Evolutionary conservation across 345 rosid genomes (phyloP).

Genomic region (Diplotaxis tenuifolia): DNA sequence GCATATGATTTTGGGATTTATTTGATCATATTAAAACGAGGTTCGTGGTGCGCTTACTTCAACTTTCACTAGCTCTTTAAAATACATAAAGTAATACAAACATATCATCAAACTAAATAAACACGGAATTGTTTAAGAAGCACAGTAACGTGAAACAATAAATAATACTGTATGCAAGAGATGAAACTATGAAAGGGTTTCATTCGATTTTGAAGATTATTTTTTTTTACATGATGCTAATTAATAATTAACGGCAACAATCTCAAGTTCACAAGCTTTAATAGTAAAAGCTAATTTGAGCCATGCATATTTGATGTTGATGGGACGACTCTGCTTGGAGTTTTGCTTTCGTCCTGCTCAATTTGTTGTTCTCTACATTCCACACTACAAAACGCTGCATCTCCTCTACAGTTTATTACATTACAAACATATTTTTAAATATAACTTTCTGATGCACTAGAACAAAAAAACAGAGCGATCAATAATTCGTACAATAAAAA

Average conservation of each 20-base stretch:
- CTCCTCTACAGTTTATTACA: slow-evolving; percentile 54
- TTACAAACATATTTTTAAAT: not conserved
- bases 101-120: slow-evolving; percentile 1
- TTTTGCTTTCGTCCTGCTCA: slow-evolving; percentile 61
- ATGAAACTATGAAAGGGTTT: slow-evolving; percentile 9
- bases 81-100: not conserved
- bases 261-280: slow-evolving; percentile 4
- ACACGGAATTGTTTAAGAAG: not conserved
- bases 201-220: not conserved
- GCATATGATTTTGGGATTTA: slow-evolving; percentile 2
- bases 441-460: not conserved
- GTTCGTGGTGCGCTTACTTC: slow-evolving; percentile 37
- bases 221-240: slow-evolving; percentile 21
- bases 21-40: not conserved
- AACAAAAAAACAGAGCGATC: not conserved
- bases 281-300: slow-evolving; percentile 5
- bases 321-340: slow-evolving; percentile 22
- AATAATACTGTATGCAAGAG: not conserved
- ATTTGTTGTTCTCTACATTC: slow-evolving; percentile 82
- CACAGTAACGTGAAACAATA: slow-evolving; percentile 3
- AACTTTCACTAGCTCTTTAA: slow-evolving; percentile 27
- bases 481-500: not conserved
- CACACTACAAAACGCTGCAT: slow-evolving; percentile 77
- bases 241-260: not conserved
- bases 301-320: slow-evolving; percentile 16